Conservation (phyloP, 1,139 yeast genomes). For the Kluyveromyces sp. region DNA sequence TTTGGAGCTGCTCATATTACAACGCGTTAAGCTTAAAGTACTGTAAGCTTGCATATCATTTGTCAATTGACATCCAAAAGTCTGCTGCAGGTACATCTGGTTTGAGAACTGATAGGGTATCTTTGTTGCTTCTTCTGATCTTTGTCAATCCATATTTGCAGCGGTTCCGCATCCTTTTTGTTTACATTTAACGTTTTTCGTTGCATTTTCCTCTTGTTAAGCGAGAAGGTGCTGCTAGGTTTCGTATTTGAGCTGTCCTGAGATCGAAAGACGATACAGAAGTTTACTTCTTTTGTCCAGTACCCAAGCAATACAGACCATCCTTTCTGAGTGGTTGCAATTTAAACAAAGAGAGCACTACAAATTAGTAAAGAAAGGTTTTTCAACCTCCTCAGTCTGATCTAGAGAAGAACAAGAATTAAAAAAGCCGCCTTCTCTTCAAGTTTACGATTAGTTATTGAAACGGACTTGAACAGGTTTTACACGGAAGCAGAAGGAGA, state of each 20-base stretch:
- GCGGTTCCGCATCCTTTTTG: not conserved
- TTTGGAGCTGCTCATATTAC: not conserved
- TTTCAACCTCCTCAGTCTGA: not conserved
- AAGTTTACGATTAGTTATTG: not conserved
- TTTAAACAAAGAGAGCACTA: no score
- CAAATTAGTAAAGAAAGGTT: no score
- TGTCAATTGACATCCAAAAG: not conserved
- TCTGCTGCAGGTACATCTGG: no score
- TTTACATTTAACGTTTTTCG: not conserved
- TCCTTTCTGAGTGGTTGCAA: no score
- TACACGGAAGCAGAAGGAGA: not conserved
- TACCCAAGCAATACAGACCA: no score
- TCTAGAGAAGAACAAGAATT: not conserved
- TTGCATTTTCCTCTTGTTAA: not conserved
- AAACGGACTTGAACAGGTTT: not conserved
- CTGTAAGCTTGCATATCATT: not conserved
- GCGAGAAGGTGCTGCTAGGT: not conserved
- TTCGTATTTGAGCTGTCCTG: not conserved
- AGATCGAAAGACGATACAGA: not conserved
- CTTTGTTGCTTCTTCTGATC: not conserved
- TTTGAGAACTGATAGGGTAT: not conserved
- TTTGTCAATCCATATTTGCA: not conserved
- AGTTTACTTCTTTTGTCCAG: not conserved
- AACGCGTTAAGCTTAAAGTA: not conserved
- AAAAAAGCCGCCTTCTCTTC: not conserved